Evolutionary conservation across 352 stramenopile genomes (phyloP), one percentile per base, ranked within the genome.

Genomic region (Phytophthora sojae): DNA sequence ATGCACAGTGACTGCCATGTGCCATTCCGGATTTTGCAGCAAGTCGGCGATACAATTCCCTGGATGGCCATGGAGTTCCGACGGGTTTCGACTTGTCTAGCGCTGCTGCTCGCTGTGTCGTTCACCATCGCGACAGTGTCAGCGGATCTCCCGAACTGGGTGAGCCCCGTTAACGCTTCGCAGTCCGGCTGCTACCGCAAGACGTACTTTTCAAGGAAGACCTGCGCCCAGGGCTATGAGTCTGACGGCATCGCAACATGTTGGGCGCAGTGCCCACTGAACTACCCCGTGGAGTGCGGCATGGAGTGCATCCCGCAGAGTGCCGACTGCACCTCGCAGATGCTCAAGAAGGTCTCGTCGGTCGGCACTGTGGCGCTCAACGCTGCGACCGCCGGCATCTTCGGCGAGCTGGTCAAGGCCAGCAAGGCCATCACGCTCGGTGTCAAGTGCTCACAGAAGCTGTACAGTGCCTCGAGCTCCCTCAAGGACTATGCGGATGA

Each of bases 231-330:
- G 1, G 76, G 80, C 17, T 88, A 86, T 61, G 62, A 73, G 42
- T 85, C 69, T 19, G 83, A 91, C 66, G 80, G 79, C 3, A 49
- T 91, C 58, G 77, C 69, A 11, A 79, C 81, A 4, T 91, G 83
- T 63, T 91, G 83, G 83, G 80, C 82, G 2, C 71, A 91, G 53
- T 93, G 86, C 44, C 83, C 83, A 1, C 30, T 92, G 23, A 76
- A 89, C 47, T 93, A 90, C 59, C 86, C 86, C 0, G 86, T 93
- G 3, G 69, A 89, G 61, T 93, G 85, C 37, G 83, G 79, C 54
- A 82, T 86, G 75, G 83, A 93, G 68, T 92, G 85, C 61, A 79
- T 93, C 26, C 82, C 82, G 7, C 83, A 92, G 49, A 88, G 83
- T 61, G 59, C 75, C 2, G 82, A 90, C 59, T 93, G 85, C 66